Percentiles rank a stretch among this genome's conserved stretches.
Conservation (phyloP, 306 rosid genomes). For the Cicer bijugum region DNA sequence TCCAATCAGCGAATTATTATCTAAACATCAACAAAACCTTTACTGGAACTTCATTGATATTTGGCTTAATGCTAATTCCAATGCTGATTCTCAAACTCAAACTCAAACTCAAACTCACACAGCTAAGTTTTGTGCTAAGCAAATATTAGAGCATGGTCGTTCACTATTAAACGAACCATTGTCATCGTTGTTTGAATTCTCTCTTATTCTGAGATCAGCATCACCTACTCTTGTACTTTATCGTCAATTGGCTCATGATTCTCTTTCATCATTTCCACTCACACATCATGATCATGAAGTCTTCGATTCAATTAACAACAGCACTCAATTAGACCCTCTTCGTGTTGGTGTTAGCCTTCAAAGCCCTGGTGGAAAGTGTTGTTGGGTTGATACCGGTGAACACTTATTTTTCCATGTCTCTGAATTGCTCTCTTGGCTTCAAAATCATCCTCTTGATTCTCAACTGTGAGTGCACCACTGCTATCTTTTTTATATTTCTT, state of each 20-base stretch:
- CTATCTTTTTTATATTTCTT: not conserved
- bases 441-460: slow-evolving; percentile 40
- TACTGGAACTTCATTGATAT: slow-evolving; percentile 81
- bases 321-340: slow-evolving; percentile 51
- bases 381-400: slow-evolving; percentile 89
- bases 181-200: slow-evolving; percentile 78
- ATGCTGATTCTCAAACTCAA: slow-evolving; percentile 34
- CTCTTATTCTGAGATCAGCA: slow-evolving; percentile 85
- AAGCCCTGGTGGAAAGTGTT: slow-evolving; percentile 70
- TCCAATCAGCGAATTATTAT: slow-evolving; percentile 69
- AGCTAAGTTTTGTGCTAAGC: slow-evolving; percentile 74
- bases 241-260: slow-evolving; percentile 75
- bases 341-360: slow-evolving; percentile 55
- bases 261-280: slow-evolving; percentile 81
- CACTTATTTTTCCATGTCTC: slow-evolving; percentile 64
- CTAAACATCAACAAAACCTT: slow-evolving; percentile 64
- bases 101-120: slow-evolving; percentile 24
- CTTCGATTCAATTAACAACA: slow-evolving; percentile 39
- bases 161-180: slow-evolving; percentile 67
- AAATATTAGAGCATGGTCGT: slow-evolving; percentile 55
- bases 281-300: slow-evolving; percentile 50
- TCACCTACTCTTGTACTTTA: slow-evolving; percentile 86
- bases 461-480: slow-evolving; percentile 54
- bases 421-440: slow-evolving; percentile 67
- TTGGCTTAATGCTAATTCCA: slow-evolving; percentile 55